phyloP scores from a whole-genome alignment of 164 flowering plant species.

The Macadamia integrifolia region DNA sequence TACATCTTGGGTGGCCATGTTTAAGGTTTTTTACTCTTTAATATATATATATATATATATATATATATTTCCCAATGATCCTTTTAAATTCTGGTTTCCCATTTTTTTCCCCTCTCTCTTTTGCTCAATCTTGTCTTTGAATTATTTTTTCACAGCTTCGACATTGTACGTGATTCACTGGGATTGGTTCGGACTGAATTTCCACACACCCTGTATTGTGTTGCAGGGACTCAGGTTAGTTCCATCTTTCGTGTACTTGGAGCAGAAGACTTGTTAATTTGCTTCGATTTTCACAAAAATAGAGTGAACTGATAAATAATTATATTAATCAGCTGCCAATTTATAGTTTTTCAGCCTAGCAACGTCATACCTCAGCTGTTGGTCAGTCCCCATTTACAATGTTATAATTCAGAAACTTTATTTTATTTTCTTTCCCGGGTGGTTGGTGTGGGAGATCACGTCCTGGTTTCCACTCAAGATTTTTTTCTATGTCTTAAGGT shows the following conservation, averaged over 20 bases:
- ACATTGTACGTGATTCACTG: slow-evolving; percentile 62
- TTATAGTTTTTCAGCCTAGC: background rate
- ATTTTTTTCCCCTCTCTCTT: background rate
- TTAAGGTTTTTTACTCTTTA: slow-evolving; percentile 45
- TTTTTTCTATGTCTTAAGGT: too few species aligned
- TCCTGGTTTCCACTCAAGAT: too few species aligned
- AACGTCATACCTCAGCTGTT: background rate
- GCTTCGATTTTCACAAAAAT: background rate
- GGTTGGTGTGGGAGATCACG: background rate
- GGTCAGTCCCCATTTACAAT: background rate
- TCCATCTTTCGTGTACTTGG: background rate
- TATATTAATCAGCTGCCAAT: background rate
- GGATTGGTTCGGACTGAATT: slow-evolving; percentile 79
- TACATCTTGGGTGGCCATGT: slow-evolving; percentile 91
- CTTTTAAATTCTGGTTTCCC: background rate
- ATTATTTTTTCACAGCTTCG: slow-evolving; percentile 52
- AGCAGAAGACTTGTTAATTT: background rate
- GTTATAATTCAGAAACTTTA: background rate
- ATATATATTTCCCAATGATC: background rate
- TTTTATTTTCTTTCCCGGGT: too few species aligned
- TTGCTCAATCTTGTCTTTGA: background rate
- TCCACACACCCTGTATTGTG: slow-evolving; percentile 72
- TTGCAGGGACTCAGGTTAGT: slow-evolving; percentile 88
- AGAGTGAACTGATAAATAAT: background rate
- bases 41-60: too few species aligned